Conservation (phyloP, 805 yeast species). For the Blastobotrys muscicola region DNA sequence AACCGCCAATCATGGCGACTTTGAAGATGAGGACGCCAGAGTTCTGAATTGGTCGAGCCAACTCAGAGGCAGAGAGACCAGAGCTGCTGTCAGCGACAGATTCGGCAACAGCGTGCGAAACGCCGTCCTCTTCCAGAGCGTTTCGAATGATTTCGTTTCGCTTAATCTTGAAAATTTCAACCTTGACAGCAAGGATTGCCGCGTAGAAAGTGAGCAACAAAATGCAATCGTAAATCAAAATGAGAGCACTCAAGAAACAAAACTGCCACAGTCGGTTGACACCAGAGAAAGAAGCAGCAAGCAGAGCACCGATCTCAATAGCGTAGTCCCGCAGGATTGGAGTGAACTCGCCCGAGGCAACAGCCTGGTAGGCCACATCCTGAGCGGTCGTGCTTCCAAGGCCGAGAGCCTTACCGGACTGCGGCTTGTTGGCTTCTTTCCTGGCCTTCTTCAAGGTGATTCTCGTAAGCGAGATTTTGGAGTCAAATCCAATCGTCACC, state of each 20-base stretch:
- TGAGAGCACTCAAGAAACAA: constrained; percentile 62
- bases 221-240: constrained; percentile 60
- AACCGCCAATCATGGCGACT: constrained; percentile 24
- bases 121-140: constrained; percentile 89
- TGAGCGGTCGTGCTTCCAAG: constrained; percentile 14
- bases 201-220: constrained; percentile 74
- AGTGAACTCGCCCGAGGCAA: constrained; percentile 31
- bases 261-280: constrained; percentile 72
- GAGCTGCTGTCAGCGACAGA: constrained; percentile 41
- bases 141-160: constrained; percentile 67
- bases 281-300: constrained; percentile 44
- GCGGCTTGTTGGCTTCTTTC: constrained; percentile 14
- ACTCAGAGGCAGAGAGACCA: constrained; percentile 10
- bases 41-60: constrained; percentile 6
- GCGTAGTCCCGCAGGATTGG: constrained; percentile 66
- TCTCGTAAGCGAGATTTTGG: constrained; percentile 61
- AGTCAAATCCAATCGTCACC: constrained; percentile 84
- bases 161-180: constrained; percentile 80
- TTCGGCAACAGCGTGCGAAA: constrained; percentile 63
- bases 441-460: constrained; percentile 28
- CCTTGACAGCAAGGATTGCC: constrained; percentile 75
- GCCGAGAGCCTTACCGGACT: constrained; percentile 14
- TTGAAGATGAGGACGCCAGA: constrained; percentile 19
- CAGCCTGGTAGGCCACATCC: constrained; percentile 28
- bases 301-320: constrained; percentile 60